Percentiles rank a stretch among this genome's conserved stretches.
These are phyloP conservation scores for Eutrema yunnanense DNA, from an alignment of 345 rosid species.

Conservation along the genomic window DNA sequence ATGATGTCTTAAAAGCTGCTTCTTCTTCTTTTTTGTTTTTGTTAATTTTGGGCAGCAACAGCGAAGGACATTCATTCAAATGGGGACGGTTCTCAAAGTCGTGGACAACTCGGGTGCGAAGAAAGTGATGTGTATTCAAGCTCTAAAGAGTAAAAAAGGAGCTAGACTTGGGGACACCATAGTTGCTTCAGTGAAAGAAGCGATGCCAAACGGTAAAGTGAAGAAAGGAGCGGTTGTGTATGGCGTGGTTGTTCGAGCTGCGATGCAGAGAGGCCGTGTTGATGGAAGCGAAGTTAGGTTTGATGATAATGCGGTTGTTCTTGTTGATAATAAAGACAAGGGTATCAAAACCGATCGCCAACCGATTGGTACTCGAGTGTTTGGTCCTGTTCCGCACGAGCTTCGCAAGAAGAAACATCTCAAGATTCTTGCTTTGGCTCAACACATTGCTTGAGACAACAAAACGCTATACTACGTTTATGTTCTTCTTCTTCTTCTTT, in stretches of 20 bases:
- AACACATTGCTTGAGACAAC: conserved; percentile 61
- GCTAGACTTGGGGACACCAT: conserved; percentile 82
- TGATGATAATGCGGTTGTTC: conserved; percentile 85
- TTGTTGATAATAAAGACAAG: conserved; percentile 45
- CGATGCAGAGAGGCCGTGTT: conserved; percentile 79
- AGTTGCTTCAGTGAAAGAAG: conserved; percentile 86
- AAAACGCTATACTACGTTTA: not conserved
- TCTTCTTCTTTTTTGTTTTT: not conserved
- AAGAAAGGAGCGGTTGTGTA: conserved; percentile 83
- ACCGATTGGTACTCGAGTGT: conserved; percentile 76
- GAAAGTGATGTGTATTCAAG: conserved; percentile 87
- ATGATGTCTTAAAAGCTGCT: not conserved
- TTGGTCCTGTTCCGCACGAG: conserved; percentile 92
- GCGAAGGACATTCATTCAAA: conserved; percentile 78
- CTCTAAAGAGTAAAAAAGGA: conserved; percentile 68
- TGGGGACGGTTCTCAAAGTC: conserved; percentile 82
- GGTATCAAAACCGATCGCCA: conserved; percentile 44
- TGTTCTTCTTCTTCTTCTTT: not conserved
- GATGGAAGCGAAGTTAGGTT: conserved; percentile 91
- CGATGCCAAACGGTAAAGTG: conserved; percentile 85
- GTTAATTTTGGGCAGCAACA: conserved; percentile 35
- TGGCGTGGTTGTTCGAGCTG: conserved; percentile 84
- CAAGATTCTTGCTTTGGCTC: conserved; percentile 78
- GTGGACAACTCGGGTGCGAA: conserved; percentile 90
- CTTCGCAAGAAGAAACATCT: conserved; percentile 83